A percentile compares a stretch with the other conserved stretches of the same genome.
Conservation (phyloP, 768 basidiomycete species). For the Boletus edulis region DNA sequence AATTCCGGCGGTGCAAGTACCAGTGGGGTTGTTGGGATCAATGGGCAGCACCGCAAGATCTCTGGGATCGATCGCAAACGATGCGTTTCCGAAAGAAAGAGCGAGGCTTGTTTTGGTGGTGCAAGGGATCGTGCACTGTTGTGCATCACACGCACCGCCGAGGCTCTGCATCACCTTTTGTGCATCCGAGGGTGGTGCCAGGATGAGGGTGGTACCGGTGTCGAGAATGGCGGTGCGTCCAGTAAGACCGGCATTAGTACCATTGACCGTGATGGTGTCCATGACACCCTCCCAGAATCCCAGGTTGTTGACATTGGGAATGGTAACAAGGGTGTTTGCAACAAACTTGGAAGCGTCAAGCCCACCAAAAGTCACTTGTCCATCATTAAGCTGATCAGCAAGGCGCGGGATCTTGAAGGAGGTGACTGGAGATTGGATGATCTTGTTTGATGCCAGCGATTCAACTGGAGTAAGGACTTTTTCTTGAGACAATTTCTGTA, state of each 20-base stretch:
- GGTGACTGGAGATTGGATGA: slow-evolving; percentile 62
- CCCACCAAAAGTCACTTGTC: slow-evolving; percentile 80
- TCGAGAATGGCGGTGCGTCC: slow-evolving; percentile 70
- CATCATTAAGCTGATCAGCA: slow-evolving; percentile 61
- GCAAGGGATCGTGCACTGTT: slow-evolving; percentile 66
- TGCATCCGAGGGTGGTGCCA: slow-evolving; percentile 48
- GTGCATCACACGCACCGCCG: slow-evolving; percentile 48
- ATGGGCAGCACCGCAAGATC: slow-evolving; percentile 63
- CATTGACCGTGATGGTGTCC: slow-evolving; percentile 58
- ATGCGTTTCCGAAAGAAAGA: slow-evolving; percentile 54
- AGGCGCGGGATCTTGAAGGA: slow-evolving; percentile 81
- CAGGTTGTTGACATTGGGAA: slow-evolving; percentile 58
- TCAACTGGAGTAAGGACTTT: slow-evolving; percentile 67
- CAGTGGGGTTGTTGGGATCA: slow-evolving; percentile 47
- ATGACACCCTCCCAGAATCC: slow-evolving; percentile 84
- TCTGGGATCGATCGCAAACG: slow-evolving; percentile 62
- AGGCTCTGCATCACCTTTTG: slow-evolving; percentile 56
- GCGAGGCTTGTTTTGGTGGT: slow-evolving; percentile 50
- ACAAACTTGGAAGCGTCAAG: slow-evolving; percentile 72
- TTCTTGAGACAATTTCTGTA: slow-evolving; percentile 63
- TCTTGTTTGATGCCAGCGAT: slow-evolving; percentile 53
- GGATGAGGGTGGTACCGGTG: slow-evolving; percentile 47
- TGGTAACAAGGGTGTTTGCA: slow-evolving; percentile 49
- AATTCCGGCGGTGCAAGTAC: slow-evolving; percentile 73
- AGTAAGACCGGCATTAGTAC: slow-evolving; percentile 45